Evolutionary conservation across 257 asterid species (phyloP), one percentile per base, ranked within the genome.

Genomic region (Nicotiana obtusifolia): DNA sequence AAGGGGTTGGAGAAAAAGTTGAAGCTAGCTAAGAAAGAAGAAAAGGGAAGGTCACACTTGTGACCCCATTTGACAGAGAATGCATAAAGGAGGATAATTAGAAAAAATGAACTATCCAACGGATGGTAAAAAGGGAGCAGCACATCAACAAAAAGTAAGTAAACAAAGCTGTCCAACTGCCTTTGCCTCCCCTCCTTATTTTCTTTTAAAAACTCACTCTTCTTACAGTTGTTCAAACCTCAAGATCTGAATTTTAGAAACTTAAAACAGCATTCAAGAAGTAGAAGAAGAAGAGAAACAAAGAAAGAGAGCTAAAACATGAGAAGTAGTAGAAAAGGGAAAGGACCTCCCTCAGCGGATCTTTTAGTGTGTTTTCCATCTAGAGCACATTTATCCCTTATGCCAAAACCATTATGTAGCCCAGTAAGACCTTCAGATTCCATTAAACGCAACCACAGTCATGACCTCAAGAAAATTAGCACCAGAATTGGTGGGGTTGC

Each of bases 351-450:
- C 0, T 78, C 99, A 17, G 83, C 97, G 4, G 98, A 95, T 88
- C 87, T 95, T 14, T 86, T 95, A 44, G 95, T 95, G 0, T 93
- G 99, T 76, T 93, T 95, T 84, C 99, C 99, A 3, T 33, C 99
- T 19, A 89, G 98, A 85, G 92, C 95, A 30, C 99, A 90, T 82
- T 68, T 93, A n/a, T 88, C 89, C 2, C 88, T 93, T 19, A 87
- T 92, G 97, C 99, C 99, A 0, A 95, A 92, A 84, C 90, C 94
- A 31, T 86, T 93, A 47, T 92, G 97, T 84, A 95, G 99, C 85
- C 98, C 99, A 1, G 92, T 91, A 3, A 82, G 97, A 81, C 90
- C 90, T 20, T 84, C 88, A 4, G 92, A 91, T 0, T 61, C 86
- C 56, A 78, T 35, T 80, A 80, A 85, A 7, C 88, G 85, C 87